Evolutionary conservation across 2,329 filamentous ascomycete genomes (phyloP).

Genomic region (Penicillium capsulatum): DNA sequence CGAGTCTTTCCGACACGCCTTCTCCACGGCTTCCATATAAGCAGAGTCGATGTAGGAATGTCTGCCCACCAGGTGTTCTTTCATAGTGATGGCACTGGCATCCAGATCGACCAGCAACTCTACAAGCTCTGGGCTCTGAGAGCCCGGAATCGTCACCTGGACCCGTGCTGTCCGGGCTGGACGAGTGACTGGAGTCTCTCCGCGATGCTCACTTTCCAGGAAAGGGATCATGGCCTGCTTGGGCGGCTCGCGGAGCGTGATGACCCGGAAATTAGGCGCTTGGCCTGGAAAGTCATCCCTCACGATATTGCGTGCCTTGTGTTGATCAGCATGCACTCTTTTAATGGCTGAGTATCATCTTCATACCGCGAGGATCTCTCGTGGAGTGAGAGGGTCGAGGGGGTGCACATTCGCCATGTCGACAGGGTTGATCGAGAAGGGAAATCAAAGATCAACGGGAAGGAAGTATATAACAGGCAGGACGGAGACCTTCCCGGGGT

Average conservation of each 20-base stretch:
- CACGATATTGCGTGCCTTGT: background rate
- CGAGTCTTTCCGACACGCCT: constrained; percentile 44
- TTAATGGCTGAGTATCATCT: background rate
- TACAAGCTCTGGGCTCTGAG: constrained; percentile 12
- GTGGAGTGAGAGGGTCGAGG: constrained; percentile 30
- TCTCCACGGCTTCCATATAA: constrained; percentile 49
- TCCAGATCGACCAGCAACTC: constrained; percentile 26
- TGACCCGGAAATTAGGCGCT: constrained; percentile 43
- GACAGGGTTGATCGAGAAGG: background rate
- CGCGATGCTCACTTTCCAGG: constrained; percentile 42
- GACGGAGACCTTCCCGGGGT: too few relatives aligned
- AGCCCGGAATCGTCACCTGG: constrained; percentile 25
- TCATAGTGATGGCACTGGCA: constrained; percentile 6
- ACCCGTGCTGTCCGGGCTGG: constrained; percentile 42
- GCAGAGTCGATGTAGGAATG: constrained; percentile 33
- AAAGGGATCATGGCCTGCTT: constrained; percentile 48
- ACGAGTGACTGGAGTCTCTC: background rate
- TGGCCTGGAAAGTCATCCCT: background rate
- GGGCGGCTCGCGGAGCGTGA: constrained; percentile 49
- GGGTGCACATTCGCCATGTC: constrained; percentile 25
- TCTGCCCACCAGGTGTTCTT: constrained; percentile 21
- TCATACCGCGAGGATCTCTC: constrained; percentile 29
- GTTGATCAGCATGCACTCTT: too few relatives aligned
- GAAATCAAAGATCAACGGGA: too few relatives aligned
- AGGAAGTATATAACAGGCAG: too few relatives aligned